These are phyloP conservation scores for Apiosordaria backusii DNA, from an alignment of 495 filamentous ascomycete genomes.

Conservation along the genomic window DNA sequence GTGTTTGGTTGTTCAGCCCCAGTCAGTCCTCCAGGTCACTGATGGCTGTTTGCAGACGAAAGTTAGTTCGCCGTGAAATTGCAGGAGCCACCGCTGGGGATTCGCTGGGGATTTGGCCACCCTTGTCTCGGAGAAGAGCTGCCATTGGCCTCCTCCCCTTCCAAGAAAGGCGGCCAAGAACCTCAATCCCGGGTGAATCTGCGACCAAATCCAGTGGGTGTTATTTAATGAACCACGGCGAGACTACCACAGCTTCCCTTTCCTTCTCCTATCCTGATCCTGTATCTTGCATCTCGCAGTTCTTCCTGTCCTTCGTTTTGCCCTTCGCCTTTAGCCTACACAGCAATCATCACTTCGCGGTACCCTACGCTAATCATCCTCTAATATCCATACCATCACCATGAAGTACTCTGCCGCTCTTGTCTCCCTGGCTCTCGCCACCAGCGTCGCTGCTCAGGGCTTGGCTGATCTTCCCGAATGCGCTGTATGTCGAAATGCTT, in stretches of 20 bases:
- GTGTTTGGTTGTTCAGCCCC: background rate
- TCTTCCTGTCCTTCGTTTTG: conserved; percentile 9
- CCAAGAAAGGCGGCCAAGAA: background rate
- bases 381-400: conserved; percentile 13
- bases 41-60: background rate
- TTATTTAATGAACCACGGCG: background rate
- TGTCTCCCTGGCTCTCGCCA: conserved; percentile 31
- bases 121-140: background rate
- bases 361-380: conserved; percentile 2
- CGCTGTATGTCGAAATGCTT: conserved; percentile 41
- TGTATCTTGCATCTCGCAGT: background rate
- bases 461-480: conserved; percentile 49
- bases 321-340: background rate
- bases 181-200: conserved; percentile 2
- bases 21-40: too few relatives aligned
- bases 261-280: background rate
- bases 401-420: conserved; percentile 41
- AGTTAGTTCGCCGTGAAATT: conserved; percentile 5
- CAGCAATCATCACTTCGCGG: background rate
- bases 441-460: conserved; percentile 38
- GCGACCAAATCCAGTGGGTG: background rate
- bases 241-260: background rate
- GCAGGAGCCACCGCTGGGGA: conserved; percentile 5
- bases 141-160: background rate
- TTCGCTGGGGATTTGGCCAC: background rate